Base-by-base conservation (phyloP, 1,284 basidiomycete genomes). In the Papiliotrema laurentii region DNA sequence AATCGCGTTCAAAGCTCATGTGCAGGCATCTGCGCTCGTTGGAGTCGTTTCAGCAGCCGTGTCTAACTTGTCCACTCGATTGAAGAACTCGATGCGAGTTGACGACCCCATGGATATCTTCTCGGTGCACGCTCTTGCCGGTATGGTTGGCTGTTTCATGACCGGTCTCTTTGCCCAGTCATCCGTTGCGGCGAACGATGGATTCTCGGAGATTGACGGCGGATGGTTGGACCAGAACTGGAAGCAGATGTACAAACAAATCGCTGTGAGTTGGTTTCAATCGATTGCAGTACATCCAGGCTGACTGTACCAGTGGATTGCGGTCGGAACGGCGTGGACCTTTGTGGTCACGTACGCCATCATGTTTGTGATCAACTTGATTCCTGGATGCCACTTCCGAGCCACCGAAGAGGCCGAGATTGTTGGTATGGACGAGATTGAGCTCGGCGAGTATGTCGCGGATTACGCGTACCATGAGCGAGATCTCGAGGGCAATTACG, bases 91-190 rank as follows among this genome's bases (percentile, higher is more conserved):
- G 4, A 75, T 75, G 72, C 61, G 72, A 36, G 73, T 75, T 54
- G 72, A 60, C 42, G 61, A 65, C 50, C 65, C 69, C 7, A 72
- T 73, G 72, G 87, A 90, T 80, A 79, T 90, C 51, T 89, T 87
- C 68, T 85, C 87, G n/a, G 86, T 90, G 62, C 90, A 97, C 77
- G 91, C 87, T 36, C 75, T 97, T 18, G 89, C 89, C 4, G 93
- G 93, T 41, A 82, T 93, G 21, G 79, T 94, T 44, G 91, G 92
- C 35, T 79, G 89, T 31, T 66, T 97, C 36, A 74, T 74, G 72
- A 74, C 72, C 16, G 72, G 72, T 37, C 54, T 74, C 46, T 96
- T 97, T 60, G 87, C 87, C 1, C 83, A 80, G 57, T 78, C 82
- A 7, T 79, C 86, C 45, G 89, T 96, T 57, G 85, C 83, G 22